These are phyloP conservation scores for Kuraishia piskuri DNA, from an alignment of 805 yeast species.

Conservation along the genomic window DNA sequence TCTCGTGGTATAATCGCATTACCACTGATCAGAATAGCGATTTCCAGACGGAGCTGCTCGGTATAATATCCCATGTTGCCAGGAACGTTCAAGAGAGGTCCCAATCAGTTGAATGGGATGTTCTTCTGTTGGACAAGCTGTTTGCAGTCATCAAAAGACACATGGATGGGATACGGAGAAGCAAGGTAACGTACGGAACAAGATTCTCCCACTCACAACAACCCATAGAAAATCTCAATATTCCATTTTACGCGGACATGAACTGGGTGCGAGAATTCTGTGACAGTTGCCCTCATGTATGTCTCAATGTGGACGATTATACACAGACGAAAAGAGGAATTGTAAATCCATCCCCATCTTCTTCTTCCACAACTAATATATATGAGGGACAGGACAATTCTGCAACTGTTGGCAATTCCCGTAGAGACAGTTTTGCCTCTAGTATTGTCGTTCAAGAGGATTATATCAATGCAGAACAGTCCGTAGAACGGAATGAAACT, in stretches of 20 bases:
- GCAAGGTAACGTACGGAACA: constrained; percentile 8
- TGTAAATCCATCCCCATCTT: background rate
- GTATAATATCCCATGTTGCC: constrained; percentile 29
- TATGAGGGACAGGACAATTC: background rate
- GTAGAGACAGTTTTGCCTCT: background rate
- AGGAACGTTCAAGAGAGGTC: constrained; percentile 28
- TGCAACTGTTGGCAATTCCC: background rate
- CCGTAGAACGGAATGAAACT: background rate
- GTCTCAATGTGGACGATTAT: constrained; percentile 9
- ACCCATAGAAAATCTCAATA: background rate
- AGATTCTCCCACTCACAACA: constrained; percentile 5
- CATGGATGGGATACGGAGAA: constrained; percentile 7
- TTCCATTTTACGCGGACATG: constrained; percentile 1
- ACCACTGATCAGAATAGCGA: constrained; percentile 29
- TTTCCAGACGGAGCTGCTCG: constrained; percentile 30
- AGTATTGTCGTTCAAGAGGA: background rate
- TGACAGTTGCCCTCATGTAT: constrained; percentile 14
- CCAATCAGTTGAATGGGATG: constrained; percentile 22
- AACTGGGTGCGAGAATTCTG: constrained; percentile 11
- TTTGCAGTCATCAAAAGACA: constrained; percentile 29
- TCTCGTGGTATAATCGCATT: constrained; percentile 33
- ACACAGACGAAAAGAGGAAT: background rate
- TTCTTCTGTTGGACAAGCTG: constrained; percentile 33
- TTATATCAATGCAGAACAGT: background rate
- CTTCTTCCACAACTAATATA: background rate